phyloP scores from a whole-genome alignment of 768 basidiomycete species.

The Arthromyces matolae region DNA sequence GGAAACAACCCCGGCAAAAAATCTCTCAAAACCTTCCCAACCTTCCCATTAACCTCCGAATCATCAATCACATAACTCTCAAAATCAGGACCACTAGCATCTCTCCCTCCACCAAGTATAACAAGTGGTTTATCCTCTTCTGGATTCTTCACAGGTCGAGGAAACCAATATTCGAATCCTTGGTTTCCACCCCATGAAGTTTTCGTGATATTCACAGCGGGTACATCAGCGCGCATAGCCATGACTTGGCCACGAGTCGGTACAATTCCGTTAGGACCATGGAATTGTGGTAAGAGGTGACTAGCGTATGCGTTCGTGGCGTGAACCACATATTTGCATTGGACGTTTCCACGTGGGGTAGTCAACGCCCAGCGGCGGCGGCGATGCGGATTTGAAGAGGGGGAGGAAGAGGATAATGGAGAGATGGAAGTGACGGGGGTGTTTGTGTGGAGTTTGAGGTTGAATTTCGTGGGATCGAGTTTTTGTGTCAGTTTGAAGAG shows the following conservation, averaged over 20 bases:
- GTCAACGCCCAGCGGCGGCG: slow-evolving; percentile 46
- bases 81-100: slow-evolving; percentile 35
- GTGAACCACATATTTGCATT: slow-evolving; percentile 70
- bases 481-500: slow-evolving; percentile 46
- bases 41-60: slow-evolving; percentile 41
- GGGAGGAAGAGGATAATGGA: slow-evolving; percentile 3
- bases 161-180: slow-evolving; percentile 79
- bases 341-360: slow-evolving; percentile 63
- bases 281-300: slow-evolving; percentile 66
- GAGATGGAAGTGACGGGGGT: slow-evolving; percentile 60
- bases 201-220: slow-evolving; percentile 37
- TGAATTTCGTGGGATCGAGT: slow-evolving; percentile 12
- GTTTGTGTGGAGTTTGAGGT: slow-evolving; percentile 63
- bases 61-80: slow-evolving; percentile 63
- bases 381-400: not conserved
- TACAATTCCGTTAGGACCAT: slow-evolving; percentile 51
- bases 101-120: slow-evolving; percentile 73
- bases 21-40: slow-evolving; percentile 45
- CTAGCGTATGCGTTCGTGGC: slow-evolving; percentile 85
- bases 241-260: slow-evolving; percentile 73
- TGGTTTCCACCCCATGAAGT: slow-evolving; percentile 47
- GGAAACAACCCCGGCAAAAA: slow-evolving; percentile 63
- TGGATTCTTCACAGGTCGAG: slow-evolving; percentile 42
- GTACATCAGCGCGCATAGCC: slow-evolving; percentile 37
- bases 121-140: slow-evolving; percentile 44